Base-by-base conservation (phyloP, 371 early-diverging fungal species). In the Lichtheimia hyalospora region DNA sequence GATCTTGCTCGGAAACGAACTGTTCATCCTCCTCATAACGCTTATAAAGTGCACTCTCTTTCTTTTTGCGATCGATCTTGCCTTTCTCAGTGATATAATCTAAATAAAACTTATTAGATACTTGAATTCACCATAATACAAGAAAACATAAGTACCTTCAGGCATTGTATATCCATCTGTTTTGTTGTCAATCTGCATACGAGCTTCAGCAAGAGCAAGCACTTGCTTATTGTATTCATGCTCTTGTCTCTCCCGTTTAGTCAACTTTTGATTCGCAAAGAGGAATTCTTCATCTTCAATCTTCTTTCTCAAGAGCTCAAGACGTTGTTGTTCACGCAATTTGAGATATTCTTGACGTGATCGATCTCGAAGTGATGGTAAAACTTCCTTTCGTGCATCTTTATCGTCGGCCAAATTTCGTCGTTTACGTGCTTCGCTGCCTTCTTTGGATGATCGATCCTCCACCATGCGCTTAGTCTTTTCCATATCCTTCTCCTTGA, bases 41-140 rank as follows among this genome's bases (percentile, higher is more conserved):
- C 63, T 82, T 77, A 70, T 93, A 95, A 13, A 97, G 74, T 2
- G 89, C 94, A 8, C 85, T 82, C 52, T 95, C 93, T 64, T 94
- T 93, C 77, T 92, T 94, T 60, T 96, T 94, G 42, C 86, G 86
- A 66, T 97, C 95, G 44, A 96, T 88, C 63, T 95, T 94, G 52
- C 97, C 97, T 72, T 96, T 94, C 63, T 96, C 97, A 0, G 95
- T 95, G 52, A 91, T 87, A 53, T 93, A 92, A 67, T 89, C 89
- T 76, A 57, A 0, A 6, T 6, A n/a, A 0, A 41, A 7, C 0
- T 0, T 14, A 25, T 40, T 27, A n/a, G 6, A 24, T 8, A 2
- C 14, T 8, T 34, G 10, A 4, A 8, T 34, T 34, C 34, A 34
- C 1, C 10, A 34, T 34, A 34, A 8, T 10, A 8, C 34, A 34